Conservation (phyloP, 192 early-diverging fungal genomes). For the Coemansia sp. region DNA sequence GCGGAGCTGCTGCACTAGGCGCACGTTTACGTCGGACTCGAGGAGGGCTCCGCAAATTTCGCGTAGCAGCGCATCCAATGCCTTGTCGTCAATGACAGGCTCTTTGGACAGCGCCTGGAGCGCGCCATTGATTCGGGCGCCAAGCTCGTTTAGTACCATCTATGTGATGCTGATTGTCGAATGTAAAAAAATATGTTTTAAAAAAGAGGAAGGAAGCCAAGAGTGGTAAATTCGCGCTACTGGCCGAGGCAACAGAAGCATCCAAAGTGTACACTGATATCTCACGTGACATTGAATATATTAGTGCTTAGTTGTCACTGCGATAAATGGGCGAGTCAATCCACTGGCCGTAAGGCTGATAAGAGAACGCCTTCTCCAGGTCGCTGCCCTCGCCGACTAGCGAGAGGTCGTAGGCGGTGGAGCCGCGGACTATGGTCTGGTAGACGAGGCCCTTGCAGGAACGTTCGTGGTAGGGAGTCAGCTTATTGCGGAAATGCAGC, state of each 20-base stretch:
- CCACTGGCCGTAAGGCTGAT: conserved; percentile 44
- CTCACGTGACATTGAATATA: not conserved
- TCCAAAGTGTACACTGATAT: not conserved
- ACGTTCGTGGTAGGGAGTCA: conserved; percentile 71
- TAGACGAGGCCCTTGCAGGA: conserved; percentile 63
- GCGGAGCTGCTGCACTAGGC: conserved; percentile 77
- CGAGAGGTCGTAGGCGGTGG: conserved; percentile 51
- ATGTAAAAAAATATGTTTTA: not conserved
- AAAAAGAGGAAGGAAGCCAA: not conserved
- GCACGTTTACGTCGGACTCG: conserved; percentile 89
- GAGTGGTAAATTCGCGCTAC: not conserved
- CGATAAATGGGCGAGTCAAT: conserved; percentile 32
- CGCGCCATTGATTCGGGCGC: conserved; percentile 81
- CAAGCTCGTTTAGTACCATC: conserved; percentile 91
- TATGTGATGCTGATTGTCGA: not conserved
- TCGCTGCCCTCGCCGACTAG: conserved; percentile 2
- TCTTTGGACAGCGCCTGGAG: conserved; percentile 75
- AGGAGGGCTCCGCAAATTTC: conserved; percentile 88
- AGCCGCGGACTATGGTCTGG: conserved; percentile 71
- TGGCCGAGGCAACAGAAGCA: not conserved
- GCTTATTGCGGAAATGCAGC: conserved; percentile 80
- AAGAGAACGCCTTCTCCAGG: conserved; percentile 38
- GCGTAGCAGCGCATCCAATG: conserved; percentile 75
- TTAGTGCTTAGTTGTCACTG: not conserved
- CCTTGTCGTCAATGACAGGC: conserved; percentile 88